phyloP scores from a whole-genome alignment of 2,329 filamentous ascomycete species.

The Pseudocercospora crystallina region DNA sequence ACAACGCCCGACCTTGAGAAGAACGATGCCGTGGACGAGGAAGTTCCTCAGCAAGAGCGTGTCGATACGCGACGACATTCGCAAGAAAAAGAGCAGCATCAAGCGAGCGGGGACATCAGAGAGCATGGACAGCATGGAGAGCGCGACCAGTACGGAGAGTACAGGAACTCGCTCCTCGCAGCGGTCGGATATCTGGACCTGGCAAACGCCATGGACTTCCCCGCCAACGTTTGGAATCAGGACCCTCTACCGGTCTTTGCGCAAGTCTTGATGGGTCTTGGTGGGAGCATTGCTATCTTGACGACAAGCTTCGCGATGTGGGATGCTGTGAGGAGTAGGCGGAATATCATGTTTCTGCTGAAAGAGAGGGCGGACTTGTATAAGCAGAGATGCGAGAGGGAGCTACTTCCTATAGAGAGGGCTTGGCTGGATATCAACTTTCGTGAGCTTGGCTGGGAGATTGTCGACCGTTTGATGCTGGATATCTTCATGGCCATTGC shows the following conservation, averaged over 20 bases:
- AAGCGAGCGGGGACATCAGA: too few relatives aligned
- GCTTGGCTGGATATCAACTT: slow-evolving; percentile 46
- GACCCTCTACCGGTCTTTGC: slow-evolving; percentile 52
- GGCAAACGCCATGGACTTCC: slow-evolving; percentile 58
- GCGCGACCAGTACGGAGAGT: neutral
- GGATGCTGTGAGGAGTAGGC: slow-evolving; percentile 47
- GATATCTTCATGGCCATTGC: slow-evolving; percentile 53
- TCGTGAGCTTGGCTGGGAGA: slow-evolving; percentile 53
- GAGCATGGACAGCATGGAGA: too few relatives aligned
- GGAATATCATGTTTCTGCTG: slow-evolving; percentile 49
- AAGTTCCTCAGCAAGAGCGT: too few relatives aligned
- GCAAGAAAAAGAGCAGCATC: too few relatives aligned
- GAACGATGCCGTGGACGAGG: too few relatives aligned
- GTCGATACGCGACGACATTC: too few relatives aligned
- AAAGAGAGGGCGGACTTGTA: slow-evolving; percentile 42
- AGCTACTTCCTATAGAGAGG: neutral
- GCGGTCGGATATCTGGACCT: slow-evolving; percentile 55
- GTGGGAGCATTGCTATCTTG: slow-evolving; percentile 48
- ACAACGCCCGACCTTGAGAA: too few relatives aligned
- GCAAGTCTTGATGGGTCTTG: slow-evolving; percentile 54
- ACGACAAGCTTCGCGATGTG: slow-evolving; percentile 49
- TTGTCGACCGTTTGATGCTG: slow-evolving; percentile 53
- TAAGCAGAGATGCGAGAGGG: slow-evolving; percentile 30
- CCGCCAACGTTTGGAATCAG: slow-evolving; percentile 59
- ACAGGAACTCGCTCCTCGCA: slow-evolving; percentile 38